Evolutionary conservation across 192 early-diverging fungal genomes (phyloP).

Genomic region (Entomortierella lignicola): DNA sequence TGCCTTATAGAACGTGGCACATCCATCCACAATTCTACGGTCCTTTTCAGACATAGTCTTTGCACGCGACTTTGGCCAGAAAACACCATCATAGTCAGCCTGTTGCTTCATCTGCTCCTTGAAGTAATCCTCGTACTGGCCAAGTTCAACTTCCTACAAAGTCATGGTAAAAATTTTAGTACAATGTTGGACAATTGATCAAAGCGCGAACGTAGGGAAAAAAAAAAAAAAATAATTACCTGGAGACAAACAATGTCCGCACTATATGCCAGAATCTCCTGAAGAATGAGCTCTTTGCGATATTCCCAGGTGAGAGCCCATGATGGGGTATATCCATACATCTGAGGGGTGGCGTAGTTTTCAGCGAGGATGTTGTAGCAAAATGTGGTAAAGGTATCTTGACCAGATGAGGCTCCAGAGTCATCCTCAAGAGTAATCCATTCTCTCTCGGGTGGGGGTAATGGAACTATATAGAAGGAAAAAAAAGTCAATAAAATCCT

Average conservation of each 20-base stretch:
- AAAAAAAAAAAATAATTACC: conserved; percentile 66
- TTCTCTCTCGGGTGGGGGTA: conserved; percentile 86
- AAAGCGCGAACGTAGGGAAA: too few relatives aligned
- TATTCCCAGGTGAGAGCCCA: conserved; percentile 97
- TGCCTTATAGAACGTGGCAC: conserved; percentile 92
- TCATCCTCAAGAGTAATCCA: conserved; percentile 90
- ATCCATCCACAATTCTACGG: conserved; percentile 90
- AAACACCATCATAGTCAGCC: conserved; percentile 89
- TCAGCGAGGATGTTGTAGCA: conserved; percentile 94
- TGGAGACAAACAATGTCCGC: conserved; percentile 95
- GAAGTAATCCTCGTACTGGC: conserved; percentile 92
- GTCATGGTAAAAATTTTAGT: background rate
- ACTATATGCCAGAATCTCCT: conserved; percentile 87
- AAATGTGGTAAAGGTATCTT: conserved; percentile 88
- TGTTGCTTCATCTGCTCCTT: conserved; percentile 73
- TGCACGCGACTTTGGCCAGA: conserved; percentile 94
- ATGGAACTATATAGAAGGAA: conserved; percentile 63
- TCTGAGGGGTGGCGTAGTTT: conserved; percentile 87
- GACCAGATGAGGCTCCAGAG: conserved; percentile 61
- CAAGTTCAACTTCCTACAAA: conserved; percentile 86
- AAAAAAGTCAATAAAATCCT: background rate
- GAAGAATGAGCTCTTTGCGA: conserved; percentile 87
- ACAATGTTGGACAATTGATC: conserved; percentile 4
- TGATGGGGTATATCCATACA: conserved; percentile 94
- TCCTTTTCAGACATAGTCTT: conserved; percentile 95